Percentiles rank a stretch among this genome's conserved stretches.
Conservation (phyloP, 2,329 filamentous ascomycete genomes). For the Colletotrichum caudatum region DNA sequence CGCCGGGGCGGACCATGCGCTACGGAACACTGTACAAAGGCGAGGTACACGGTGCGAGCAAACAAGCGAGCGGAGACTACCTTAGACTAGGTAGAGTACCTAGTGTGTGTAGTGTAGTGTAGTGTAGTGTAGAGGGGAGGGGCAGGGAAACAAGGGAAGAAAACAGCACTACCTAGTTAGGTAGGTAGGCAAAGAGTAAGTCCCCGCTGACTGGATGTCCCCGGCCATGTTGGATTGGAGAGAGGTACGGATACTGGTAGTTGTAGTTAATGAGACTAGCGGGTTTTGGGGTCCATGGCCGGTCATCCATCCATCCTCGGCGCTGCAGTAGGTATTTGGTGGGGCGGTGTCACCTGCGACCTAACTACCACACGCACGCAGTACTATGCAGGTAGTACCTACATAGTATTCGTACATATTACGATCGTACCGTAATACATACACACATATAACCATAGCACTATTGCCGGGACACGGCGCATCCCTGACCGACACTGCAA, state of each 20-base stretch:
- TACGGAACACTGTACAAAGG: constrained; percentile 19
- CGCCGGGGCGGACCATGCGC: constrained; percentile 38
- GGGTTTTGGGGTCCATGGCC: constrained; percentile 39
- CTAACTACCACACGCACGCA: neutral
- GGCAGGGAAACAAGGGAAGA: too few species aligned
- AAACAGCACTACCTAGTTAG: neutral
- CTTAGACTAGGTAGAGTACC: neutral
- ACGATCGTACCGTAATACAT: too few species aligned
- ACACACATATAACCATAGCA: neutral
- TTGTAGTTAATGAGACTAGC: constrained; percentile 21
- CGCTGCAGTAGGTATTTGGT: constrained; percentile 30
- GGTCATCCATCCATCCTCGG: constrained; percentile 24
- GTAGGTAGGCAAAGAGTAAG: neutral
- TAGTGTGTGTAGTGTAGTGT: too few species aligned
- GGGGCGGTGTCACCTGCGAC: constrained; percentile 21
- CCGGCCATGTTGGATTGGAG: neutral
- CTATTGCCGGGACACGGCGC: constrained; percentile 12
- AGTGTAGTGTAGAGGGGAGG: too few species aligned
- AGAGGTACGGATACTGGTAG: neutral
- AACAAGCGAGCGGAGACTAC: neutral
- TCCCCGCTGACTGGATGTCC: constrained; percentile 12
- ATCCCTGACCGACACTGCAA: neutral
- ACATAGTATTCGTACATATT: too few species aligned
- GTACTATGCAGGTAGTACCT: too few species aligned
- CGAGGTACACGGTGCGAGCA: constrained; percentile 14